Base-by-base conservation (phyloP, 768 basidiomycete genomes). In the Clitopilus passeckerianus region DNA sequence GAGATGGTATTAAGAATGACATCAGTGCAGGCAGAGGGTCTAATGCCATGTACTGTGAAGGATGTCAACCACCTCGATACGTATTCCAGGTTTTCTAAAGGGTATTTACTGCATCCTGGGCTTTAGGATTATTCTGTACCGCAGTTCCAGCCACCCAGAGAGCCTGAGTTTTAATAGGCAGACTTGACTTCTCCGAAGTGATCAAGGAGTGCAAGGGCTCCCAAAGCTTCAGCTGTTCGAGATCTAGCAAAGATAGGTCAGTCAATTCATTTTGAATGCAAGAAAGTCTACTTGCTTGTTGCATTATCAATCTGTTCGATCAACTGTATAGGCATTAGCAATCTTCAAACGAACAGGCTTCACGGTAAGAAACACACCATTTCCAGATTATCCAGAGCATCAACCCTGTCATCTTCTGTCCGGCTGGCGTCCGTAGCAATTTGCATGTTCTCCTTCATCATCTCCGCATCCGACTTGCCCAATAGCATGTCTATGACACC, bases 291-390 rank as follows among this genome's bases (percentile, higher is more conserved):
- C 86, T 77, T 67, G 87, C 93, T 83, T 68, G 93, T 95, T 0
- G 94, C 93, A 70, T 96, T 96, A 66, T 96, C 94, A 57, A 96
- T 92, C 41, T 83, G 83, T 70, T 96, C 92, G 58, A 95, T 79
- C 27, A 95, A 77, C 93, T 95, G 64, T 24, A 53, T 53, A 23
- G 27, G 14, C 35, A 34, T 30, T 33, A 46, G 56, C 9, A 46
- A 20, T 14, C 18, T 20, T 15, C n/a, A n/a, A n/a, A 8, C 18
- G 20, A 56, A 24, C 34, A 55, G 4, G 46, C 18, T 18, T 22
- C 18, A 16, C 55, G 60, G 7, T 6, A 7, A 15, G 34, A 44
- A 23, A 54, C 83, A 55, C 56, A 90, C 93, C 91, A 95, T 89
- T 74, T 96, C 94, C 30, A 95, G 73, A 66, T 95, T 80, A 70